phyloP scores from a whole-genome alignment of 768 basidiomycete genomes.

The Galerina marginata region DNA sequence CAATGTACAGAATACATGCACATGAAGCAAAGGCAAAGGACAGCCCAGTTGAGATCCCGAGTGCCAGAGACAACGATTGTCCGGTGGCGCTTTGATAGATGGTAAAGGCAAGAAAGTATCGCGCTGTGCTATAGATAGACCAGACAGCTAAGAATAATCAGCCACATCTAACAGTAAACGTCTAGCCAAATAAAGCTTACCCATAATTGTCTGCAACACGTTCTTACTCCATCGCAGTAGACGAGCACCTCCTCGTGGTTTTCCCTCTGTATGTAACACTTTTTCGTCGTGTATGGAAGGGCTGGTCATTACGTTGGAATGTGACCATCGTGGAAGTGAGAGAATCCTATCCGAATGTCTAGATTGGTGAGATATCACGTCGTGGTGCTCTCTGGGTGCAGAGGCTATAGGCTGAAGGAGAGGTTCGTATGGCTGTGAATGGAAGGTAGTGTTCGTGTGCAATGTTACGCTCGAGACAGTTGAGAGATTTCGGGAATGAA shows the following conservation, averaged over 20 bases:
- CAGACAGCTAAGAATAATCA: slow-evolving; percentile 50
- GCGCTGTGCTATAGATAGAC: slow-evolving; percentile 64
- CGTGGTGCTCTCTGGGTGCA: slow-evolving; percentile 39
- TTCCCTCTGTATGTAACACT: slow-evolving; percentile 27
- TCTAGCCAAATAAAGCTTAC: slow-evolving; percentile 31
- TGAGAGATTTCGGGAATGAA: slow-evolving; percentile 49
- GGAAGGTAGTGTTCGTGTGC: slow-evolving; percentile 42
- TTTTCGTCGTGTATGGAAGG: slow-evolving; percentile 35
- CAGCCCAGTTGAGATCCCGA: slow-evolving; percentile 54
- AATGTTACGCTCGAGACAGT: slow-evolving; percentile 44
- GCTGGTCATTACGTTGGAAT: slow-evolving; percentile 33
- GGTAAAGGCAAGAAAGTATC: slow-evolving; percentile 68
- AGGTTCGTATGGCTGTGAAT: slow-evolving; percentile 51
- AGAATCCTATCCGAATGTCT: slow-evolving; percentile 31
- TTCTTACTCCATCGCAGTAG: slow-evolving; percentile 38
- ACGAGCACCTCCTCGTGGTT: slow-evolving; percentile 25
- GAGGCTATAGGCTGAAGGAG: slow-evolving; percentile 42
- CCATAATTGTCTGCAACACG: slow-evolving; percentile 41
- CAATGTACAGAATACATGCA: slow-evolving; percentile 45
- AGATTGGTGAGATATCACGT: slow-evolving; percentile 43
- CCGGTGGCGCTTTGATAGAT: slow-evolving; percentile 48
- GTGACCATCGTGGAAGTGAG: slow-evolving; percentile 32
- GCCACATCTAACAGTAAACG: background rate
- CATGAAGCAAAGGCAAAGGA: slow-evolving; percentile 48
- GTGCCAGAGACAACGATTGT: slow-evolving; percentile 49